phyloP scores from a whole-genome alignment of 495 filamentous ascomycete species.

The Amphirosellinia nigrospora region DNA sequence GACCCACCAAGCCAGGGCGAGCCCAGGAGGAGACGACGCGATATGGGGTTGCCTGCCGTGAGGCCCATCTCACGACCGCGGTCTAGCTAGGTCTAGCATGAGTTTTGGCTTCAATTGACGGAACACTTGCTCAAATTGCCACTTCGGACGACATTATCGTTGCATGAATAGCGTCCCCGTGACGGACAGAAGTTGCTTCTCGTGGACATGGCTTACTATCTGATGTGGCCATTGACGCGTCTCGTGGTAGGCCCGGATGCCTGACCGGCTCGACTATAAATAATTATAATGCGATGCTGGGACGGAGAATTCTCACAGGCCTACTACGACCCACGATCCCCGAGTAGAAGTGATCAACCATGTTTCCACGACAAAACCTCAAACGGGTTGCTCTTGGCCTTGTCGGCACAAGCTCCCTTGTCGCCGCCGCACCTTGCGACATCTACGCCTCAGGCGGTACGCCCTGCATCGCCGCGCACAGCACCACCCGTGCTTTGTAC shows the following conservation, averaged over 20 bases:
- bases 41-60: background rate
- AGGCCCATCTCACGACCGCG: background rate
- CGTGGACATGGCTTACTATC: background rate
- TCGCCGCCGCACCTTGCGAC: slow-evolving; percentile 60
- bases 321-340: background rate
- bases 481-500: slow-evolving; percentile 66
- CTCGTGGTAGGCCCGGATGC: background rate
- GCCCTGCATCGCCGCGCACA: slow-evolving; percentile 64
- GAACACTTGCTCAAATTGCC: background rate
- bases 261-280: background rate
- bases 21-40: background rate
- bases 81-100: slow-evolving; percentile 8
- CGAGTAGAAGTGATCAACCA: slow-evolving; percentile 36
- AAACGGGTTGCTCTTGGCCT: slow-evolving; percentile 47
- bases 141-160: slow-evolving; percentile 15
- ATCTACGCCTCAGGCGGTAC: slow-evolving; percentile 59
- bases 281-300: slow-evolving; percentile 1
- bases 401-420: slow-evolving; percentile 46
- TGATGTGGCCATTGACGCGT: slow-evolving; percentile 1
- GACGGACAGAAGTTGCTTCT: slow-evolving; percentile 7
- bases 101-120: background rate
- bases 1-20: background rate
- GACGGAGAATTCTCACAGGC: background rate
- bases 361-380: slow-evolving; percentile 47
- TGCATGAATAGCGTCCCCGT: slow-evolving; percentile 17